Conservation (phyloP, 306 rosid genomes). For the Pyrus communis region DNA sequence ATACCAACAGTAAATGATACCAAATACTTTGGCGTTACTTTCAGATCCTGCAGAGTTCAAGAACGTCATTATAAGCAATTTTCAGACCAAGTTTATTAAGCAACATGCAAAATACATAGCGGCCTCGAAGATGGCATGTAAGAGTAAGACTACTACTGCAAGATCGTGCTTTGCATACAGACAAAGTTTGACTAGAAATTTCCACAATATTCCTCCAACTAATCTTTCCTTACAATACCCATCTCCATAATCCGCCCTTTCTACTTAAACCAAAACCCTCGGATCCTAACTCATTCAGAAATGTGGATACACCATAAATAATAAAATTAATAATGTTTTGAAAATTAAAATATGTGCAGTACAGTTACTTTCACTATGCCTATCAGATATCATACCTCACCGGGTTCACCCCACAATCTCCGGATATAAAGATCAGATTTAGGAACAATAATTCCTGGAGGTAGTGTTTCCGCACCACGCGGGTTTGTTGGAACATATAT, state of each 20-base stretch:
- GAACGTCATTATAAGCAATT: conserved; percentile 16
- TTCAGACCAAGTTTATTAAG: background rate
- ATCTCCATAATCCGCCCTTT: background rate
- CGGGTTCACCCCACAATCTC: conserved; percentile 95
- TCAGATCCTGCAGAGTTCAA: conserved; percentile 74
- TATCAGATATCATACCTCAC: conserved; percentile 56
- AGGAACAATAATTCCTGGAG: conserved; percentile 80
- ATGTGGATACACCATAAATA: background rate
- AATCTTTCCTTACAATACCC: background rate
- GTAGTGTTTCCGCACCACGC: conserved; percentile 82
- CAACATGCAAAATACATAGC: background rate
- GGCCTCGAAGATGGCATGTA: background rate
- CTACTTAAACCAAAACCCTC: background rate
- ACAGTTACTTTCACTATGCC: background rate
- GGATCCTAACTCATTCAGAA: background rate
- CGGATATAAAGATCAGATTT: conserved; percentile 78
- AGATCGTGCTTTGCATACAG: background rate
- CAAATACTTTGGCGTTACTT: conserved; percentile 77
- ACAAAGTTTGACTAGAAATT: background rate
- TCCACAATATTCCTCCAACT: background rate
- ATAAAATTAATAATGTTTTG: background rate
- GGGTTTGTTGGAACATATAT: conserved; percentile 83
- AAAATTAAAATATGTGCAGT: background rate
- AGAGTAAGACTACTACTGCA: background rate
- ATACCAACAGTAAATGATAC: conserved; percentile 90